phyloP scores from a whole-genome alignment of 768 basidiomycete genomes.

The Termitomyces sp. region DNA sequence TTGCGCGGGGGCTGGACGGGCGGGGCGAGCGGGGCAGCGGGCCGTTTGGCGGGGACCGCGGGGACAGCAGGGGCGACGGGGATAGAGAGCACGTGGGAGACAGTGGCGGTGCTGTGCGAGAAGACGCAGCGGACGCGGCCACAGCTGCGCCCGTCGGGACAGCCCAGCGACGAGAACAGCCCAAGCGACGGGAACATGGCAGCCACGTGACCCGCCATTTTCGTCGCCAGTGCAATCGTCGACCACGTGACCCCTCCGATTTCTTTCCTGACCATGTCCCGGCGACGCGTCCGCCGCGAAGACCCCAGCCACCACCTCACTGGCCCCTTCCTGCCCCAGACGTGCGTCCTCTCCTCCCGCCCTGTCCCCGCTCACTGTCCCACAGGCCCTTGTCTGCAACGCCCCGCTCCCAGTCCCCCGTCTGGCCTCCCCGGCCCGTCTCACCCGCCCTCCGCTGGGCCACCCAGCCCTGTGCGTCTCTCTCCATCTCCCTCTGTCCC shows the following conservation, averaged over 20 bases:
- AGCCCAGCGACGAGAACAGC: constrained; percentile 53
- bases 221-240: not conserved
- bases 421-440: constrained; percentile 15
- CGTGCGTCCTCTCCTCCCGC: constrained; percentile 28
- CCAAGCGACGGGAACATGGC: constrained; percentile 61
- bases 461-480: constrained; percentile 57
- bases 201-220: not conserved
- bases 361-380: constrained; percentile 15
- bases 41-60: constrained; percentile 48
- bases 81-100: constrained; percentile 31
- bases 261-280: not conserved
- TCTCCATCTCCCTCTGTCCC: not conserved
- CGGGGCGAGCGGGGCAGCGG: constrained; percentile 36
- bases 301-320: constrained; percentile 58
- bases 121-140: constrained; percentile 54
- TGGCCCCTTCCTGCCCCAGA: constrained; percentile 59
- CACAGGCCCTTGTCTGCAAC: constrained; percentile 13
- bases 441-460: constrained; percentile 64
- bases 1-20: constrained; percentile 51
- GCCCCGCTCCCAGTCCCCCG: constrained; percentile 32
- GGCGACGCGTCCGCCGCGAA: constrained; percentile 13
- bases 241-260: no score
- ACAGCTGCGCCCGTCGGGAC: constrained; percentile 53
- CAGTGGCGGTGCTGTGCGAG: constrained; percentile 48
- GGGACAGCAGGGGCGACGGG: constrained; percentile 22